These are phyloP conservation scores for Phoma sp. DNA, from an alignment of 2,329 filamentous ascomycete species.

Conservation along the genomic window DNA sequence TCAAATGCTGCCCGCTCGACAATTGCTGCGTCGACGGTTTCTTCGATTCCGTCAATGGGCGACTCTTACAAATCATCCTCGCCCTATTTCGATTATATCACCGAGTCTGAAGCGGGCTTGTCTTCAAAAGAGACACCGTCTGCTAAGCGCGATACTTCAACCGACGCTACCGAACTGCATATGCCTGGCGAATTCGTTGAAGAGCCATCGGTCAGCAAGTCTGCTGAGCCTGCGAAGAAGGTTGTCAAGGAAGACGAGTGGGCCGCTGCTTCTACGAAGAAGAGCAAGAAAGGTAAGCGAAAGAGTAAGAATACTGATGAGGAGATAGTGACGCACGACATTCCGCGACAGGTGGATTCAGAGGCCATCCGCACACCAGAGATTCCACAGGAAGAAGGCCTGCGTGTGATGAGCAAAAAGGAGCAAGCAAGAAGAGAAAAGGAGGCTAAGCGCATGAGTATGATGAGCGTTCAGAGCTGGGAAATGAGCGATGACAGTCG, in stretches of 20 bases:
- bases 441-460: slow-evolving; percentile 36
- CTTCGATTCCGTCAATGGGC: slow-evolving; percentile 29
- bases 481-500: slow-evolving; percentile 37
- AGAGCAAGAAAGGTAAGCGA: slow-evolving; percentile 37
- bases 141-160: slow-evolving; percentile 44
- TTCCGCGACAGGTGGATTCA: slow-evolving; percentile 16
- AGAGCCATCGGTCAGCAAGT: slow-evolving; percentile 23
- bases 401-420: slow-evolving; percentile 46
- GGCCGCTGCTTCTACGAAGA: slow-evolving; percentile 19
- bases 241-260: slow-evolving; percentile 23
- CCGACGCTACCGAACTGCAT: slow-evolving; percentile 64
- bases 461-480: slow-evolving; percentile 36
- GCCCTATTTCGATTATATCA: slow-evolving; percentile 50
- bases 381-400: slow-evolving; percentile 24
- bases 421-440: slow-evolving; percentile 45
- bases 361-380: slow-evolving; percentile 16
- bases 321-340: slow-evolving; percentile 26
- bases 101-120: slow-evolving; percentile 46
- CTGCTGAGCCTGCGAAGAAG: slow-evolving; percentile 39
- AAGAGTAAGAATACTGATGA: slow-evolving; percentile 33
- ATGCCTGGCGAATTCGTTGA: slow-evolving; percentile 68
- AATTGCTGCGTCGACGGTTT: slow-evolving; percentile 26
- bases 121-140: slow-evolving; percentile 40
- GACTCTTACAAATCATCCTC: slow-evolving; percentile 39
- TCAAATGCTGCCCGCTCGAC: slow-evolving; percentile 30